Base-by-base conservation (phyloP, 805 yeast genomes). In the Candida endomychidarum region DNA sequence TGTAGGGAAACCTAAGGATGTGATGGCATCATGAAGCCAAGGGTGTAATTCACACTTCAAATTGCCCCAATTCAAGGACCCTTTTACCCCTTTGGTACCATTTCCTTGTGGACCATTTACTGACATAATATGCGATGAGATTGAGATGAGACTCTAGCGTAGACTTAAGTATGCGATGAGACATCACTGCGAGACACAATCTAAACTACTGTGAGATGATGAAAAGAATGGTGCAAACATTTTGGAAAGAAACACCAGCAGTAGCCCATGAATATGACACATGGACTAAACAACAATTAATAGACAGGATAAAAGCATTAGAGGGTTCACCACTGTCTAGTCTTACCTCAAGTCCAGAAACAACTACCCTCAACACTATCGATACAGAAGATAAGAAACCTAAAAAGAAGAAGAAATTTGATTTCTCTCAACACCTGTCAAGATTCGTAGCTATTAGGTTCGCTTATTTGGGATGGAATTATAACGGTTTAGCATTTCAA, bases 391-490 rank as follows among this genome's bases (percentile, higher is more conserved):
- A 37, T 12, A 22, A 23, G 12, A 24, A 26, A 17, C 30, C 24
- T n/a, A 21, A 28, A 9, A 42, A 46, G 52, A 49, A 59, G 51
- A 58, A 77, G 67, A 58, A 59, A 51, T 79, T 89, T 57, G 91
- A 86, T 51, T 85, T 84, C 49, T 64, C 78, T 11, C 81, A 78
- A 46, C 77, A 77, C 52, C 48, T 67, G 8, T 78, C 79, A 1
- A 68, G 99, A 41, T 78, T 77, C 45, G 75, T 93, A 10, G 98
- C 96, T 0, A 54, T 93, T 21, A 69, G 77, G 46, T 93, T 93
- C 63, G 84, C 96, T 0, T 93, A 93, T 58, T 55, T 86, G 35
- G 99, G 99, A 1, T 91, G 97, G 97, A 77, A 84, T 54, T 93
- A 93, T 61, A 88, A 83, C 56, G 99, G 99, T 0, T 67, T 93